phyloP scores from a whole-genome alignment of 352 stramenopile genomes.

The Phytophthora citricola region DNA sequence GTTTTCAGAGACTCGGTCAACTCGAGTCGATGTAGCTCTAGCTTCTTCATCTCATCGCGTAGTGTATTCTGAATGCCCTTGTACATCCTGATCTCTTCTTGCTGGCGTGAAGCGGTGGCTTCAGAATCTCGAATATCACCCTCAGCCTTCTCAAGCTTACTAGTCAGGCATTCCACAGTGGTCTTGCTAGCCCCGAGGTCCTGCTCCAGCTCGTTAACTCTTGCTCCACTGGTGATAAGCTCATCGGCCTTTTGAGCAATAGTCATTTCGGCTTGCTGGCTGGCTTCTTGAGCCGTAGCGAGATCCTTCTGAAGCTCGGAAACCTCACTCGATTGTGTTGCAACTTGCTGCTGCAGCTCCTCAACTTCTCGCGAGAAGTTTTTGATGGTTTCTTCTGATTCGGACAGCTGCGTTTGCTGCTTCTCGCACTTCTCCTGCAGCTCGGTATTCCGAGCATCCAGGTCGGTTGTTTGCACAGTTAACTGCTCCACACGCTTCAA shows the following conservation, averaged over 20 bases:
- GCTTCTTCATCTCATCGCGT: slow-evolving; percentile 31
- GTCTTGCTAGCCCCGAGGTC: slow-evolving; percentile 20
- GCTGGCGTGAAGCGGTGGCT: slow-evolving; percentile 13
- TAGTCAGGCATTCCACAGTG: slow-evolving; percentile 13
- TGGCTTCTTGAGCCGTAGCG: slow-evolving; percentile 28
- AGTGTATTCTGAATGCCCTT: slow-evolving; percentile 34
- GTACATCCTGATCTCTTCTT: slow-evolving; percentile 38
- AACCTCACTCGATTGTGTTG: slow-evolving; percentile 18
- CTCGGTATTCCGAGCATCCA: slow-evolving; percentile 22
- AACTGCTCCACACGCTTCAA: slow-evolving; percentile 21
- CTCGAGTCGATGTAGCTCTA: slow-evolving; percentile 39
- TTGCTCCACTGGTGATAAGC: slow-evolving; percentile 21
- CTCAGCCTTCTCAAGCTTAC: slow-evolving; percentile 27
- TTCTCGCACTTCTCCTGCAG: slow-evolving; percentile 31
- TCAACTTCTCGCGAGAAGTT: slow-evolving; percentile 24
- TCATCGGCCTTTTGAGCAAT: slow-evolving; percentile 19
- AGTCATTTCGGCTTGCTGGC: slow-evolving; percentile 12
- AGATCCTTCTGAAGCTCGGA: slow-evolving; percentile 28
- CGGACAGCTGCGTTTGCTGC: slow-evolving; percentile 23
- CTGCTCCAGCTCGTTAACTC: slow-evolving; percentile 31
- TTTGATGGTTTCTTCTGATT: slow-evolving; percentile 26
- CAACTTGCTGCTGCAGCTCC: slow-evolving; percentile 28
- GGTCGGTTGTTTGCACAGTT: slow-evolving; percentile 10
- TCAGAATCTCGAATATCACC: slow-evolving; percentile 31
- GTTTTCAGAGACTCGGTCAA: slow-evolving; percentile 34